A percentile compares a stretch with the other conserved stretches of the same genome.
Evolutionary conservation across 768 basidiomycete species (phyloP).

Genomic region (Phallus indusiatus): DNA sequence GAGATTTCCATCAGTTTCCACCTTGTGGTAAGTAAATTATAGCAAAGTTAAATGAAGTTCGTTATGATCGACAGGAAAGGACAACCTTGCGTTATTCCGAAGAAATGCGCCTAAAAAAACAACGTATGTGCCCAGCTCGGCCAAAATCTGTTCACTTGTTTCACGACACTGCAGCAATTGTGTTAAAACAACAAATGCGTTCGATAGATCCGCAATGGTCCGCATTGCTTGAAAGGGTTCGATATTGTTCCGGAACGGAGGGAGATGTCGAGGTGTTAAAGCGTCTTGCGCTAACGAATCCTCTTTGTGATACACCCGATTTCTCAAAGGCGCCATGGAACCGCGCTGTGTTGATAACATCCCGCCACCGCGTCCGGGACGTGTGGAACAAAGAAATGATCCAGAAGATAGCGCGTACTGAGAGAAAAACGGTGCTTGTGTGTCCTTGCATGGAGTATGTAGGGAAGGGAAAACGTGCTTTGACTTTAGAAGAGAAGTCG

Average conservation of each 20-base stretch:
- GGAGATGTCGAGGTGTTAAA: slow-evolving; percentile 23
- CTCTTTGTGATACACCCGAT: slow-evolving; percentile 10
- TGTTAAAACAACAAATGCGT: slow-evolving; percentile 28
- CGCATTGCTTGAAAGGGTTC: slow-evolving; percentile 20
- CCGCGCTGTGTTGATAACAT: slow-evolving; percentile 26
- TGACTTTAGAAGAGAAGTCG: no score
- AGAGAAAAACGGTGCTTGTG: slow-evolving; percentile 17
- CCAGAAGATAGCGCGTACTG: slow-evolving; percentile 18
- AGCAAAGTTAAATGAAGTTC: no score
- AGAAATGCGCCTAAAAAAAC: slow-evolving; percentile 17
- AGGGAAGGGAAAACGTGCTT: not conserved
- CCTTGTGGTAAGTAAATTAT: no score
- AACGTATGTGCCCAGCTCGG: not conserved
- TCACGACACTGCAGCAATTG: slow-evolving; percentile 25
- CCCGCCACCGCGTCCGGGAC: slow-evolving; percentile 25
- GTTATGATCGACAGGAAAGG: no score
- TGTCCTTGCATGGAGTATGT: slow-evolving; percentile 23
- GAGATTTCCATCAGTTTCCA: slow-evolving; percentile 39
- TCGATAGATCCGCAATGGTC: slow-evolving; percentile 24
- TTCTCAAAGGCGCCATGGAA: slow-evolving; percentile 23
- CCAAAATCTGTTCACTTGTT: slow-evolving; percentile 20
- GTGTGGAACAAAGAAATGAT: slow-evolving; percentile 28
- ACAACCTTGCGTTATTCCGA: slow-evolving; percentile 10
- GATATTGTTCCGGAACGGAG: slow-evolving; percentile 18
- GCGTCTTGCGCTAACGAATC: slow-evolving; percentile 15